phyloP scores from a whole-genome alignment of 108 stramenopile species.

The Fragilaria radians region DNA sequence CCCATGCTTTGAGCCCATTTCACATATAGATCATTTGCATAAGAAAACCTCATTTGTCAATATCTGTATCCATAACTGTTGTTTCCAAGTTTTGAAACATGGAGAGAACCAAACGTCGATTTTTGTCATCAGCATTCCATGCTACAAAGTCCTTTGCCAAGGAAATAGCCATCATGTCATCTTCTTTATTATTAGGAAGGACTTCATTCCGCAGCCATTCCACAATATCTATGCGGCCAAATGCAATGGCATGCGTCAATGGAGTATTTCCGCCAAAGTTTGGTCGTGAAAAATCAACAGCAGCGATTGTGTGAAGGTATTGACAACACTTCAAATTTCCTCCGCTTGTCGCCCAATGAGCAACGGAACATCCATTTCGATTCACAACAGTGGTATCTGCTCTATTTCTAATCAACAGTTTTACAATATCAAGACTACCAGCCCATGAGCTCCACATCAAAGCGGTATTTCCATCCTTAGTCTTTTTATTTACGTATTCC shows the following conservation, averaged over 20 bases:
- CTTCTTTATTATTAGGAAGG: slow-evolving; percentile 14
- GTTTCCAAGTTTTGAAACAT: slow-evolving; percentile 36
- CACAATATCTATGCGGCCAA: slow-evolving; percentile 53
- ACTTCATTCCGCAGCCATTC: slow-evolving; percentile 54
- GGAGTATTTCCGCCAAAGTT: slow-evolving; percentile 78
- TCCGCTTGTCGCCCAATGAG: slow-evolving; percentile 66
- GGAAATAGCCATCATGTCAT: slow-evolving; percentile 21
- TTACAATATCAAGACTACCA: slow-evolving; percentile 60
- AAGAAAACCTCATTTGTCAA: no score
- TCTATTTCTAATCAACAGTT: slow-evolving; percentile 55
- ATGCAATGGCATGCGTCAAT: slow-evolving; percentile 72
- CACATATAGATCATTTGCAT: no score
- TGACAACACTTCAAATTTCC: slow-evolving; percentile 56
- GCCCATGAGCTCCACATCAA: slow-evolving; percentile 88
- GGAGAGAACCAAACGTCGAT: slow-evolving; percentile 29
- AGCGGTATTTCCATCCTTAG: slow-evolving; percentile 75
- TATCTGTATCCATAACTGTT: no score
- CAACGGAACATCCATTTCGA: slow-evolving; percentile 75
- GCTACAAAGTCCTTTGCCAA: slow-evolving; percentile 42
- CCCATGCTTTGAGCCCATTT: no score
- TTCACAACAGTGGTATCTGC: slow-evolving; percentile 48
- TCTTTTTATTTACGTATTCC: slow-evolving; percentile 48
- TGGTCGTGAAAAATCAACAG: slow-evolving; percentile 56
- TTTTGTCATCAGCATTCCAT: slow-evolving; percentile 33
- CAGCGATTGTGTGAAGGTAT: slow-evolving; percentile 51